phyloP scores from a whole-genome alignment of 257 asterid genomes.

The Solanum okadae region DNA sequence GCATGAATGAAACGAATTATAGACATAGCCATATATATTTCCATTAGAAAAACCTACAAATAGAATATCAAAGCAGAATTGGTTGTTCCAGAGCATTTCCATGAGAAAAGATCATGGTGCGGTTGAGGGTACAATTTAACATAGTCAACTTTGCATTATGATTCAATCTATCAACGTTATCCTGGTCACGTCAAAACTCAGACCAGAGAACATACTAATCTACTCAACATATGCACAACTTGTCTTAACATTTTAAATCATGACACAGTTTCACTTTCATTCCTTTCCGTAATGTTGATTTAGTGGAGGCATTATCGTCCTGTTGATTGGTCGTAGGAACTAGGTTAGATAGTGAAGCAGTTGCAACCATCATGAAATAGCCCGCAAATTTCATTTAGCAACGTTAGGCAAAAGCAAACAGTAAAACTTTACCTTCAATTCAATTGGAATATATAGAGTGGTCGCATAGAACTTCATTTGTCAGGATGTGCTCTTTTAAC shows the following conservation, averaged over 20 bases:
- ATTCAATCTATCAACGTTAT: neutral
- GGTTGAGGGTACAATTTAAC: neutral
- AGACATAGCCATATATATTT: neutral
- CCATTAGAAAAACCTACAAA: neutral
- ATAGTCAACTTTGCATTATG: neutral
- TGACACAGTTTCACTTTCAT: neutral
- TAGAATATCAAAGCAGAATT: neutral
- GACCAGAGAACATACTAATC: neutral
- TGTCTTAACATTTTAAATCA: neutral
- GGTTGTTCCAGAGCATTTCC: neutral
- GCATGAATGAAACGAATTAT: neutral
- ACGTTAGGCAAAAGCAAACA: neutral
- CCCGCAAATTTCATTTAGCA: neutral
- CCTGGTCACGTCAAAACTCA: neutral
- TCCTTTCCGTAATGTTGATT: neutral
- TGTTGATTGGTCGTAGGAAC: neutral
- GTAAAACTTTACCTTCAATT: neutral
- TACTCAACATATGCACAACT: neutral
- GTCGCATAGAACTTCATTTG: conserved; percentile 5
- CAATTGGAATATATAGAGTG: neutral
- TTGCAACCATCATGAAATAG: neutral
- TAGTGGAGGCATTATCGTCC: neutral
- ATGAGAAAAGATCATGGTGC: neutral
- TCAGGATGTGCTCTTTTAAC: conserved; percentile 18
- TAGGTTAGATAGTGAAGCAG: neutral